Conservation (phyloP, 2,329 filamentous ascomycete species). For the Penicillium paneum region DNA sequence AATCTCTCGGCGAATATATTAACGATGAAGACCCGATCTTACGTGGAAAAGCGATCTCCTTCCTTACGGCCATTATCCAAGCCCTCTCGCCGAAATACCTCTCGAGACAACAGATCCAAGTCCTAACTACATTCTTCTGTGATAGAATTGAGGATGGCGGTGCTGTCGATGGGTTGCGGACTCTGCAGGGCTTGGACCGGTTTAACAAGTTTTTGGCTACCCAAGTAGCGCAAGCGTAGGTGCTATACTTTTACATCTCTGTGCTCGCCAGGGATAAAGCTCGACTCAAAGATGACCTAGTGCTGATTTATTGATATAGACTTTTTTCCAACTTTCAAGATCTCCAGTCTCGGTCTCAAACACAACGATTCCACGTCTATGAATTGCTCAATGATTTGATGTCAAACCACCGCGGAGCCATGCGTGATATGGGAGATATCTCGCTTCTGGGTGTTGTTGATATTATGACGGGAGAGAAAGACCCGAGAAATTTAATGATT, state of each 20-base stretch:
- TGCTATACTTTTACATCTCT: constrained; percentile 17
- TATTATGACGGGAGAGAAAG: constrained; percentile 66
- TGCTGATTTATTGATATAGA: constrained; percentile 31
- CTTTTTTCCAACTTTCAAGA: constrained; percentile 54
- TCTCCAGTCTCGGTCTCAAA: constrained; percentile 59
- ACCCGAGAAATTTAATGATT: constrained; percentile 67
- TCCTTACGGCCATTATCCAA: constrained; percentile 44
- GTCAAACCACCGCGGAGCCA: constrained; percentile 58
- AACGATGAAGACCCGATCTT: constrained; percentile 62
- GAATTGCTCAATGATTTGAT: constrained; percentile 61
- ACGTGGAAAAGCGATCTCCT: constrained; percentile 56
- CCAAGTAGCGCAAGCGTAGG: constrained; percentile 53
- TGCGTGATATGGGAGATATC: constrained; percentile 56
- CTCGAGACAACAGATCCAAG: constrained; percentile 59
- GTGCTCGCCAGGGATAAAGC: constrained; percentile 10
- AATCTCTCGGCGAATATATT: constrained; percentile 64
- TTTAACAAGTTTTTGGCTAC: constrained; percentile 58
- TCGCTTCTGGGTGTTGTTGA: constrained; percentile 62
- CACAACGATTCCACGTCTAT: constrained; percentile 63
- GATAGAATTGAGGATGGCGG: constrained; percentile 63
- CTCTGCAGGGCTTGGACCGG: constrained; percentile 57
- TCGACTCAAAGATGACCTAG: background rate
- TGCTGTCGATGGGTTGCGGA: constrained; percentile 57
- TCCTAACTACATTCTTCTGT: constrained; percentile 63
- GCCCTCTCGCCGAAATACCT: constrained; percentile 55